A percentile compares a stretch with the other conserved stretches of the same genome.
Evolutionary conservation across 495 filamentous ascomycete genomes (phyloP).

Genomic region (Hypoxylon rickii): DNA sequence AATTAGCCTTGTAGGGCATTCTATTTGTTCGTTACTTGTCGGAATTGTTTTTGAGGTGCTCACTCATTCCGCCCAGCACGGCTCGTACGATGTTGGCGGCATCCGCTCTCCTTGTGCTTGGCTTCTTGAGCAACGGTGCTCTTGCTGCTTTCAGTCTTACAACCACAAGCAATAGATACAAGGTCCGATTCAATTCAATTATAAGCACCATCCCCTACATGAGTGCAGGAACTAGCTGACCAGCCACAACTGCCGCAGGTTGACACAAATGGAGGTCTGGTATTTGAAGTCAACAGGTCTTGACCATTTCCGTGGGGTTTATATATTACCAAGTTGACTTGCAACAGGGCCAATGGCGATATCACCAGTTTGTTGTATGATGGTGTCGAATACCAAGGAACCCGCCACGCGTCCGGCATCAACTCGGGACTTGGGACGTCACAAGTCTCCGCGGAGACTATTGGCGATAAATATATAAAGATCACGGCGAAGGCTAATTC

Average conservation of each 20-base stretch:
- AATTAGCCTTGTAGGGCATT: not conserved
- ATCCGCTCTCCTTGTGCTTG: slow-evolving; percentile 4
- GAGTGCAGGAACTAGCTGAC: not conserved
- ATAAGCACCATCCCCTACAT: not conserved
- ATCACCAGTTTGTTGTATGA: slow-evolving; percentile 60
- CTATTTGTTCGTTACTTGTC: not conserved
- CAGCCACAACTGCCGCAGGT: slow-evolving; percentile 4
- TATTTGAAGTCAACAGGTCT: slow-evolving; percentile 55
- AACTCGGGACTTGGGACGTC: slow-evolving; percentile 60
- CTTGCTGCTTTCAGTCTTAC: slow-evolving; percentile 36
- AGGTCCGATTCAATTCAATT: slow-evolving; percentile 5
- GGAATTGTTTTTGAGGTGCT: not conserved
- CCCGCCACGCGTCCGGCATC: slow-evolving; percentile 55
- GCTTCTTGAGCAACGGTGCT: slow-evolving; percentile 3
- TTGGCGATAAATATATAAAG: slow-evolving; percentile 50
- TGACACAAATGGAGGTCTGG: slow-evolving; percentile 44
- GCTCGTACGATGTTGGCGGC: slow-evolving; percentile 7
- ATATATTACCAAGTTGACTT: not conserved
- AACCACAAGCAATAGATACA: slow-evolving; percentile 31
- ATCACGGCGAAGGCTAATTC: slow-evolving; percentile 57
- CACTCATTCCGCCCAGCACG: not conserved
- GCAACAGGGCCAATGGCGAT: slow-evolving; percentile 51
- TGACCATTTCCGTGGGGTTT: not conserved
- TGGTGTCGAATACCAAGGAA: slow-evolving; percentile 59
- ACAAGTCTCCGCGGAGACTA: slow-evolving; percentile 52